Base-by-base conservation (phyloP, 352 stramenopile genomes). In the Phytophthora ohioensis region DNA sequence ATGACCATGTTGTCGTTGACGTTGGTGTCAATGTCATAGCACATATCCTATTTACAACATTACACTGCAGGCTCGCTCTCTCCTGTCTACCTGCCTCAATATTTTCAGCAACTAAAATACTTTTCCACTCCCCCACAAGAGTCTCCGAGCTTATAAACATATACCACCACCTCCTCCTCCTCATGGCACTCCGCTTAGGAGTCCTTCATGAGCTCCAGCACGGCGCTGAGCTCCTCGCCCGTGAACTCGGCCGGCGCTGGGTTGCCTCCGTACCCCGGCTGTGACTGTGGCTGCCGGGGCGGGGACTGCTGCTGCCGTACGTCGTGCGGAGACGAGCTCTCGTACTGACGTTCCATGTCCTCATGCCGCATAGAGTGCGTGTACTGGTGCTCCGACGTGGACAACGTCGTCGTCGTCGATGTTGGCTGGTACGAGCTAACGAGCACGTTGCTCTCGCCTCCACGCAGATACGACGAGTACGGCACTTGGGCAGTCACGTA, bases 201-300 rank as follows among this genome's bases (percentile, higher is more conserved):
- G 57, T 85, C 75, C 58, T 81, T 81, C 73, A 80, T 78, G 12
- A 87, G 68, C 72, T 87, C 81, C 54, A 84, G 56, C 34, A 84
- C 79, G 5, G 77, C 76, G 39, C 80, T 82, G 13, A 86, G 66
- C 63, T 85, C 79, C 54, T 84, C 78, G 32, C 78, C 76, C 45
- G 81, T 86, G 57, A 80, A 82, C 66, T 82, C 79, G 4, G 74
- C 51, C 21, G 60, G 60, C 53, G 68, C 61, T 4, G 69, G 57
- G 51, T 79, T 64, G n/a, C 41, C 17, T 48, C 52, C 59, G 17
- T 84, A 85, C 30, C 62, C 70, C 27, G 82, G 17, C 54, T 75
- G 55, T 3, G 62, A 59, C 49, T 83, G 76, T 35, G 51, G 49
- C 13, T 74, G 70, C 17, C 71, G 63, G 13, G 64, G 57, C 47